phyloP scores from a whole-genome alignment of 495 filamentous ascomycete species.

The Delitschia confertaspora region DNA sequence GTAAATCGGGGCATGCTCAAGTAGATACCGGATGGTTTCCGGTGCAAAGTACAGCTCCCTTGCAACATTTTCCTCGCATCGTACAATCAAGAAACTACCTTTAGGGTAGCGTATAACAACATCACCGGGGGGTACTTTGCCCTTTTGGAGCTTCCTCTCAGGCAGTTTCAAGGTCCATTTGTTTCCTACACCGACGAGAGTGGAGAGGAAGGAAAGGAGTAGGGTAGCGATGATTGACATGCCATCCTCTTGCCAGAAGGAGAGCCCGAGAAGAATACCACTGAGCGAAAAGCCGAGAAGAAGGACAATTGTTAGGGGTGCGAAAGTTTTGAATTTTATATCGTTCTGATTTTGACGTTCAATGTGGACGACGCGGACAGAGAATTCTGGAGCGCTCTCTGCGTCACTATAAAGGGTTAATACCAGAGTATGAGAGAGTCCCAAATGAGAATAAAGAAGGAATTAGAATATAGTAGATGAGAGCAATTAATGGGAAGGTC shows the following conservation, averaged over 20 bases:
- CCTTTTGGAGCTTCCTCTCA: slow-evolving; percentile 9
- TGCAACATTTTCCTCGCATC: slow-evolving; percentile 35
- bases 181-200: slow-evolving; percentile 37
- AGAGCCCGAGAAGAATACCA: slow-evolving; percentile 32
- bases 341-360: slow-evolving; percentile 18
- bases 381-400: slow-evolving; percentile 26
- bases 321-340: slow-evolving; percentile 31
- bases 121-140: slow-evolving; percentile 27
- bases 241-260: slow-evolving; percentile 35
- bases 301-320: slow-evolving; percentile 35
- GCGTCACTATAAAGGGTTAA: slow-evolving; percentile 22
- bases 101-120: slow-evolving; percentile 37
- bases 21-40: slow-evolving; percentile 38
- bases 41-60: slow-evolving; percentile 37
- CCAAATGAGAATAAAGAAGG: background rate
- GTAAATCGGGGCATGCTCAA: slow-evolving; percentile 31
- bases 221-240: slow-evolving; percentile 38
- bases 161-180: slow-evolving; percentile 36
- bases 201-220: slow-evolving; percentile 40
- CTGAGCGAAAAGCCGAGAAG: slow-evolving; percentile 37
- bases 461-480: no score
- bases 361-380: slow-evolving; percentile 39
- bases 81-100: slow-evolving; percentile 35
- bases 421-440: background rate
- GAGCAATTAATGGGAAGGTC: no score